Evolutionary conservation across 2,329 filamentous ascomycete species (phyloP).

Genomic region (Cadophora sp.): DNA sequence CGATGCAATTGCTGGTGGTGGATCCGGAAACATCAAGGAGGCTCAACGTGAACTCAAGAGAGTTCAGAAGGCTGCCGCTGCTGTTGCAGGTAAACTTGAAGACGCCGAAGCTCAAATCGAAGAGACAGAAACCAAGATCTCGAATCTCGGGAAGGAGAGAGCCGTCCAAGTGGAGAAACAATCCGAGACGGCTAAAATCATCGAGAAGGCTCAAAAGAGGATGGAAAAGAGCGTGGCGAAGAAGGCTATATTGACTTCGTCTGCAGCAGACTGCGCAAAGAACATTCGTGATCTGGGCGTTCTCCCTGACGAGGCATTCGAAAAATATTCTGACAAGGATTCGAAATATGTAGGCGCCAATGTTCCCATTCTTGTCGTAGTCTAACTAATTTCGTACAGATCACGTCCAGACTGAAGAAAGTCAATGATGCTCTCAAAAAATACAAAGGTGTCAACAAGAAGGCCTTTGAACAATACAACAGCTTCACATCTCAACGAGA

Average conservation of each 20-base stretch:
- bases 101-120: conserved; percentile 81
- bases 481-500: conserved; percentile 95
- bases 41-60: conserved; percentile 83
- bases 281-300: conserved; percentile 94
- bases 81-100: conserved; percentile 71
- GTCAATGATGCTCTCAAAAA: conserved; percentile 94
- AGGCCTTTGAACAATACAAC: conserved; percentile 98
- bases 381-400: conserved; percentile 30
- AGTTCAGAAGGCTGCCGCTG: conserved; percentile 70
- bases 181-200: conserved; percentile 76
- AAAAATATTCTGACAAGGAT: conserved; percentile 85
- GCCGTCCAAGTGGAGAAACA: conserved; percentile 73
- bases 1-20: conserved; percentile 68
- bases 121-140: conserved; percentile 49
- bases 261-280: conserved; percentile 81
- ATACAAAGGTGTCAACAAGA: conserved; percentile 98
- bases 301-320: conserved; percentile 90
- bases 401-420: conserved; percentile 72
- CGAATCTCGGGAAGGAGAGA: conserved; percentile 53
- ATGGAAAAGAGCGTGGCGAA: conserved; percentile 93
- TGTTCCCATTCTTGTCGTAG: background rate
- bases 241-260: conserved; percentile 78
- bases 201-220: conserved; percentile 85
- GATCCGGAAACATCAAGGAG: conserved; percentile 74
- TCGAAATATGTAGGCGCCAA: conserved; percentile 69